Evolutionary conservation across 805 yeast genomes (phyloP).

Genomic region (Saccharomycopsis fermentans): DNA sequence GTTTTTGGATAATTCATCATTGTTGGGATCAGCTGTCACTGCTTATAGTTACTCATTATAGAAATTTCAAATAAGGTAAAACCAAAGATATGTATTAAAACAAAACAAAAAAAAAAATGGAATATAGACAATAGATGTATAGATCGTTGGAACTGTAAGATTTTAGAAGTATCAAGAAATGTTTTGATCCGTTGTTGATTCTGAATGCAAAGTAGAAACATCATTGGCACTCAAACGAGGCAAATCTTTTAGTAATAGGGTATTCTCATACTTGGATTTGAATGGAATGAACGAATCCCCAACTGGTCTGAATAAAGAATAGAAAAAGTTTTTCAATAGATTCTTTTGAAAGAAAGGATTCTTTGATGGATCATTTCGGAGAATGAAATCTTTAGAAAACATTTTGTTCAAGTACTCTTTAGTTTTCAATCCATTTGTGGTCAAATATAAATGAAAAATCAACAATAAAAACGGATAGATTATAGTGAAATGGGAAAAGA

Average conservation of each 20-base stretch:
- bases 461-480: conserved; percentile 49
- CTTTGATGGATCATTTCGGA: neutral
- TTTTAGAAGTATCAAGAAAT: neutral
- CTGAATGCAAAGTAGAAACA: neutral
- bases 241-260: neutral
- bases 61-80: neutral
- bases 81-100: too few species aligned
- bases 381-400: neutral
- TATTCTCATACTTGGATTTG: neutral
- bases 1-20: neutral
- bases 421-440: conserved; percentile 54
- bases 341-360: neutral
- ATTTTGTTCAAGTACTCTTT: conserved; percentile 50
- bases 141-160: neutral
- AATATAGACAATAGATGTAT: neutral
- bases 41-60: neutral
- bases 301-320: neutral
- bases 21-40: neutral
- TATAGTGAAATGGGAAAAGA: conserved; percentile 37
- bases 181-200: neutral
- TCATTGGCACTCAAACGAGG: neutral
- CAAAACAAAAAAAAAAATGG: neutral
- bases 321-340: neutral
- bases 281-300: neutral
- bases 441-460: conserved; percentile 43